Percentiles rank a stretch among this genome's conserved stretches.
These are phyloP conservation scores for Auricularia auricula-judae DNA, from an alignment of 768 basidiomycete genomes.

Conservation along the genomic window DNA sequence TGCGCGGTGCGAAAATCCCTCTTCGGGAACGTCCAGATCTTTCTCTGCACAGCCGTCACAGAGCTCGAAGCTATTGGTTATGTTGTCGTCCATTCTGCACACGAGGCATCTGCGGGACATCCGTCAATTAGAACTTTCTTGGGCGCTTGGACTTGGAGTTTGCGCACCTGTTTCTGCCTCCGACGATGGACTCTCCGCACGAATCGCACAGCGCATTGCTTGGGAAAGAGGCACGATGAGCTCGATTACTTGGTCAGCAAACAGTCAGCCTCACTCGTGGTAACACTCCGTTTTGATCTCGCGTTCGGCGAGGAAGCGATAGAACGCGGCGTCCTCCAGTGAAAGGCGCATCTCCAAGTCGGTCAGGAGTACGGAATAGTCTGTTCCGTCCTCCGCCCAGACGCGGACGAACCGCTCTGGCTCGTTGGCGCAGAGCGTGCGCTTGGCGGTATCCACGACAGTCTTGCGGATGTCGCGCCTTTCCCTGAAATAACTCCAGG, in stretches of 20 bases:
- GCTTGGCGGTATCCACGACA: background rate
- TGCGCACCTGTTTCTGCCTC: too few relatives aligned
- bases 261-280: background rate
- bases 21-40: background rate
- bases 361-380: background rate
- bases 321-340: background rate
- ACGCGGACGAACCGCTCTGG: background rate
- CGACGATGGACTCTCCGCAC: too few relatives aligned
- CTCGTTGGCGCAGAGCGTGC: background rate
- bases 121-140: background rate
- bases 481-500: background rate
- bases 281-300: background rate
- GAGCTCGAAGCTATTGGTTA: background rate
- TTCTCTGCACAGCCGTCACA: background rate
- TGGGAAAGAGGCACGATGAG: too few relatives aligned
- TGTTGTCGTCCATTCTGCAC: background rate
- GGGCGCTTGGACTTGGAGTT: background rate
- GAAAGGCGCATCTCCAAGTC: background rate
- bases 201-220: too few relatives aligned
- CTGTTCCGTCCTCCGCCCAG: background rate
- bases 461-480: background rate
- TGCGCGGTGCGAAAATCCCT: background rate
- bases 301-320: background rate
- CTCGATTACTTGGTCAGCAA: background rate
- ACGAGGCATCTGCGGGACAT: background rate